Evolutionary conservation across 306 rosid genomes (phyloP).

Genomic region (Castanea sativa): DNA sequence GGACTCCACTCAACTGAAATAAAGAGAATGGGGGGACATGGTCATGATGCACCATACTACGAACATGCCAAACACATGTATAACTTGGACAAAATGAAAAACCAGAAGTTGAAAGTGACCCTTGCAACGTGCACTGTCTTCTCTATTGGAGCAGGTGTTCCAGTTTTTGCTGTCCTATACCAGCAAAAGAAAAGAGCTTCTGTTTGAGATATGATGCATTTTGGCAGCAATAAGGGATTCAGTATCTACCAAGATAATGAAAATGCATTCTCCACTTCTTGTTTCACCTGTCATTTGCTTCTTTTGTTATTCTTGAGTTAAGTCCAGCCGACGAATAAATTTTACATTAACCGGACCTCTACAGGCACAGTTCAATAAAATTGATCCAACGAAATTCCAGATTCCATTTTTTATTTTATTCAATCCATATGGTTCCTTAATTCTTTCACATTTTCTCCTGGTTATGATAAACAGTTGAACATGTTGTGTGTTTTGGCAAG

Average conservation of each 20-base stretch:
- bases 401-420: too few relatives aligned
- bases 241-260: neutral
- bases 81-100: constrained; percentile 35
- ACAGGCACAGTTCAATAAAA: neutral
- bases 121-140: constrained; percentile 27
- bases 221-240: constrained; percentile 17
- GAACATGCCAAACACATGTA: constrained; percentile 41
- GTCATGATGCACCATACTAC: constrained; percentile 38
- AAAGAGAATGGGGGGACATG: constrained; percentile 35
- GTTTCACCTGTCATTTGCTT: too few relatives aligned
- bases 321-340: neutral
- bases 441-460: too few relatives aligned
- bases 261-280: too few relatives aligned
- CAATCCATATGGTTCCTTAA: too few relatives aligned
- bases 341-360: neutral
- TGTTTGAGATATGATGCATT: constrained; percentile 18
- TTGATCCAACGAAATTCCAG: too few relatives aligned
- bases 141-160: constrained; percentile 29
- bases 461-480: too few relatives aligned
- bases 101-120: constrained; percentile 26
- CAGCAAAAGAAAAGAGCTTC: constrained; percentile 36
- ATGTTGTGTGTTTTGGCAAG: too few relatives aligned
- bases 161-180: constrained; percentile 25
- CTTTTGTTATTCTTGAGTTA: too few relatives aligned
- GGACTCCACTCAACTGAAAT: constrained; percentile 35